Percentiles rank a stretch among this genome's conserved stretches.
Conservation (phyloP, 345 rosid species). For the Boechera stricta region DNA sequence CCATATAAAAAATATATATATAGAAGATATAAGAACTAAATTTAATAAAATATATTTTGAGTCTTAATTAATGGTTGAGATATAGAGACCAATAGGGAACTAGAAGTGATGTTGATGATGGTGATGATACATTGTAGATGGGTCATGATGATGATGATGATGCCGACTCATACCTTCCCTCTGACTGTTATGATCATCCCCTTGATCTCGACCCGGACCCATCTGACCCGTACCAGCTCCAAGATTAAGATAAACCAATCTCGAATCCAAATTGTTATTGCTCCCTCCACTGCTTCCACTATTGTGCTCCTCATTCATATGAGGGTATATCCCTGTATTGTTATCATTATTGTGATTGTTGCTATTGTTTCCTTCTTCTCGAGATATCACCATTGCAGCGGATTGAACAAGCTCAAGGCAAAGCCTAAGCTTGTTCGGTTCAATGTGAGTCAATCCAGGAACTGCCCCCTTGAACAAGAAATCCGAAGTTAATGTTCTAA, state of each 20-base stretch:
- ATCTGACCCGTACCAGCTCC: constrained; percentile 74
- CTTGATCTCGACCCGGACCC: constrained; percentile 64
- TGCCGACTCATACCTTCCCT: constrained; percentile 71
- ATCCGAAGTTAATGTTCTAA: constrained; percentile 94
- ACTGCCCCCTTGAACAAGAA: constrained; percentile 99
- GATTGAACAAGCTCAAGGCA: constrained; percentile 99
- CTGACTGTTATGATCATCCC: constrained; percentile 60
- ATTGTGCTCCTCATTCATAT: constrained; percentile 69
- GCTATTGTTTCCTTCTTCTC: constrained; percentile 84
- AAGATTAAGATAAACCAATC: constrained; percentile 89
- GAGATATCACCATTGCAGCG: constrained; percentile 90
- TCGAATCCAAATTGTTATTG: constrained; percentile 69
- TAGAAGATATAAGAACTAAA: constrained; percentile 25
- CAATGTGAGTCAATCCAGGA: constrained; percentile 91
- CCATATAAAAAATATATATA: constrained; percentile 27
- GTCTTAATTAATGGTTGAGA: constrained; percentile 33
- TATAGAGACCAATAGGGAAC: constrained; percentile 38
- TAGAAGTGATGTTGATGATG: constrained; percentile 81
- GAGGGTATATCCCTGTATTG: constrained; percentile 61
- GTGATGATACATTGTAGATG: constrained; percentile 61
- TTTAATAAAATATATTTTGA: constrained; percentile 34
- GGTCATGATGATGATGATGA: constrained; percentile 50
- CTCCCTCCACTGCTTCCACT: constrained; percentile 62
- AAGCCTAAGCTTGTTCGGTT: constrained; percentile 92
- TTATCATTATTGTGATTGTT: constrained; percentile 51